These are phyloP conservation scores for Backusella psychrophila DNA, from an alignment of 192 early-diverging fungal species.

Conservation along the genomic window DNA sequence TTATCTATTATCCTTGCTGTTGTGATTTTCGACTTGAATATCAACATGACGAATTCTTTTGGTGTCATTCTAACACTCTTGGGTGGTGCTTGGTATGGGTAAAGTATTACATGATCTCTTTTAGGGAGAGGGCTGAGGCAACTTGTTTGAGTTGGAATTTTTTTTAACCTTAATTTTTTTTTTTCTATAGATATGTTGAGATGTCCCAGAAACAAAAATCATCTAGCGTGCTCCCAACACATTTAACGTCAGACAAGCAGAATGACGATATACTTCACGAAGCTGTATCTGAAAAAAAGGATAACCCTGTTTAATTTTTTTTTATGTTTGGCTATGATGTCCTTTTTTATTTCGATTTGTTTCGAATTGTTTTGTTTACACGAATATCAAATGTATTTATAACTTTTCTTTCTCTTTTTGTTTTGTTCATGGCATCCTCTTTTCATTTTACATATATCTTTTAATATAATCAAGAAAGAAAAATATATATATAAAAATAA, in stretches of 20 bases:
- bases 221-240: background rate
- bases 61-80: conserved; percentile 63
- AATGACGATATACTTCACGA: background rate
- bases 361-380: conserved; percentile 2
- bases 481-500: background rate
- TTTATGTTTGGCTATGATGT: background rate
- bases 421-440: background rate
- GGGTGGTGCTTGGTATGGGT: conserved; percentile 60
- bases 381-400: background rate
- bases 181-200: conserved; percentile 6
- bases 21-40: conserved; percentile 57
- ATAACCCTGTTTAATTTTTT: background rate
- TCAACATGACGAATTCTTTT: conserved; percentile 52
- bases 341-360: background rate
- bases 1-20: conserved; percentile 64
- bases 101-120: conserved; percentile 1
- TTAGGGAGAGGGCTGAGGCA: background rate
- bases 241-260: background rate
- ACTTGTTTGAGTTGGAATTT: background rate
- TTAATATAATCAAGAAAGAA: background rate
- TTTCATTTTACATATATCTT: background rate
- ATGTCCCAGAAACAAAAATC: background rate
- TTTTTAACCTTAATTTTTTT: background rate
- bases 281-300: background rate
- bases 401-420: background rate